Evolutionary conservation across 495 filamentous ascomycete species (phyloP).

Genomic region (Aspergillus conjunctus): DNA sequence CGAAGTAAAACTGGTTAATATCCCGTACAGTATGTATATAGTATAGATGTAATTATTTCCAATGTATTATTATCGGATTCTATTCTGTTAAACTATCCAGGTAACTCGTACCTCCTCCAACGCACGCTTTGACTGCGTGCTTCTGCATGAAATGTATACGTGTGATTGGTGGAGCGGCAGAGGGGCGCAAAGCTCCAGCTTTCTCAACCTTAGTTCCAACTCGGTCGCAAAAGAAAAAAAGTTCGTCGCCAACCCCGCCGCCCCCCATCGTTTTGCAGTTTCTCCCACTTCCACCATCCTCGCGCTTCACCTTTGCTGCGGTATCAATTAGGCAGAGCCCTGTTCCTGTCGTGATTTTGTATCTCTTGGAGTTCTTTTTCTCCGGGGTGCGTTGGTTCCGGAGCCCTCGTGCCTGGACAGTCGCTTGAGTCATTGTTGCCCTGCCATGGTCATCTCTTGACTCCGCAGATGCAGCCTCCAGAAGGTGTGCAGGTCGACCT

Average conservation of each 20-base stretch:
- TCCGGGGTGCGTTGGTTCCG: conserved; percentile 11
- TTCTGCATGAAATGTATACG: conserved; percentile 22
- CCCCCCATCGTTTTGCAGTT: conserved; percentile 24
- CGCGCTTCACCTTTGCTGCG: background rate
- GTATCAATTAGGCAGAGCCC: background rate
- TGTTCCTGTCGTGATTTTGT: background rate
- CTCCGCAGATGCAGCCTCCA: conserved; percentile 50
- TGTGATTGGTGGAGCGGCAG: conserved; percentile 26
- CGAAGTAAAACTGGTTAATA: conserved; percentile 42
- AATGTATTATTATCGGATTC: too few species aligned
- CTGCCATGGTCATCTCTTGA: conserved; percentile 48
- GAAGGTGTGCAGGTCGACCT: conserved; percentile 54
- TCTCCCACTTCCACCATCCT: conserved; percentile 20
- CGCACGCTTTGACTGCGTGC: too few species aligned
- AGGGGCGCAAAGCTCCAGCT: conserved; percentile 20
- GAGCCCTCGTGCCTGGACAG: conserved; percentile 13
- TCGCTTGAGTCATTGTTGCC: conserved; percentile 37
- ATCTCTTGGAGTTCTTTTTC: background rate
- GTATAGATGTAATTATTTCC: too few species aligned
- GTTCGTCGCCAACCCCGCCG: conserved; percentile 38
- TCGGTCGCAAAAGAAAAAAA: conserved; percentile 27
- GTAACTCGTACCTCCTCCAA: too few species aligned
- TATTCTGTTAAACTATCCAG: too few species aligned
- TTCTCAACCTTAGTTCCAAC: conserved; percentile 4
- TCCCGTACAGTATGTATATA: too few species aligned